Evolutionary conservation across 2,329 filamentous ascomycete species (phyloP).

Genomic region (Torrubiellomyces zombiae): DNA sequence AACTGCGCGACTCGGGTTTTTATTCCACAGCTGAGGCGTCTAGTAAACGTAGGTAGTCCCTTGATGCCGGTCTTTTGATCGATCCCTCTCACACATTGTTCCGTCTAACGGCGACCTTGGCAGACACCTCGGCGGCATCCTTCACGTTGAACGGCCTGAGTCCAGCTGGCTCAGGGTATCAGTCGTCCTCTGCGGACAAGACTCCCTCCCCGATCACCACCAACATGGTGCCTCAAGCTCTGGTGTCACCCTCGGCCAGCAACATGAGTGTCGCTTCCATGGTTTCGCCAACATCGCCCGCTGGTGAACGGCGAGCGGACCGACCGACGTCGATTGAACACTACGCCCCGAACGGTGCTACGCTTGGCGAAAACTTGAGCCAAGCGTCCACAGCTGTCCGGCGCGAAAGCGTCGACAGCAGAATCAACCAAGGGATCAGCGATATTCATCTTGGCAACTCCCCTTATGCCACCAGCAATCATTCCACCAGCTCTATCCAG

Average conservation of each 20-base stretch:
- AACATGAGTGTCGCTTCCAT: slow-evolving; percentile 52
- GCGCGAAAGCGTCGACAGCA: slow-evolving; percentile 65
- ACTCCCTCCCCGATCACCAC: slow-evolving; percentile 43
- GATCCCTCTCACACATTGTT: slow-evolving; percentile 2
- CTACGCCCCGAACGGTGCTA: slow-evolving; percentile 11
- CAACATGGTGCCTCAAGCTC: slow-evolving; percentile 31
- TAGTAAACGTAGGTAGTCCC: slow-evolving; percentile 22
- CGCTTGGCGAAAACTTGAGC: slow-evolving; percentile 18
- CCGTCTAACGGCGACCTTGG: slow-evolving; percentile 2
- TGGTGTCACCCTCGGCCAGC: slow-evolving; percentile 37
- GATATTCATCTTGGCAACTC: slow-evolving; percentile 50
- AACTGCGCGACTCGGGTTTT: slow-evolving; percentile 24
- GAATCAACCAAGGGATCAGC: slow-evolving; percentile 55
- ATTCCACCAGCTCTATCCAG: slow-evolving; percentile 59
- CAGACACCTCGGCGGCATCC: slow-evolving; percentile 23
- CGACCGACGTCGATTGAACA: slow-evolving; percentile 21
- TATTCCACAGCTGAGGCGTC: slow-evolving; percentile 26
- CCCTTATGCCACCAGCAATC: slow-evolving; percentile 62
- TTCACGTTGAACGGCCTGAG: slow-evolving; percentile 21
- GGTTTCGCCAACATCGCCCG: slow-evolving; percentile 41
- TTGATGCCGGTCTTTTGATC: no score
- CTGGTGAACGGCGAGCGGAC: slow-evolving; percentile 25
- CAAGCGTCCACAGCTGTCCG: no score
- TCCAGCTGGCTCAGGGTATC: slow-evolving; percentile 29
- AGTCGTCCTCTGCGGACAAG: slow-evolving; percentile 37